These are phyloP conservation scores for Rhizopus microsporus DNA, from an alignment of 371 early-diverging fungal species.

Conservation along the genomic window DNA sequence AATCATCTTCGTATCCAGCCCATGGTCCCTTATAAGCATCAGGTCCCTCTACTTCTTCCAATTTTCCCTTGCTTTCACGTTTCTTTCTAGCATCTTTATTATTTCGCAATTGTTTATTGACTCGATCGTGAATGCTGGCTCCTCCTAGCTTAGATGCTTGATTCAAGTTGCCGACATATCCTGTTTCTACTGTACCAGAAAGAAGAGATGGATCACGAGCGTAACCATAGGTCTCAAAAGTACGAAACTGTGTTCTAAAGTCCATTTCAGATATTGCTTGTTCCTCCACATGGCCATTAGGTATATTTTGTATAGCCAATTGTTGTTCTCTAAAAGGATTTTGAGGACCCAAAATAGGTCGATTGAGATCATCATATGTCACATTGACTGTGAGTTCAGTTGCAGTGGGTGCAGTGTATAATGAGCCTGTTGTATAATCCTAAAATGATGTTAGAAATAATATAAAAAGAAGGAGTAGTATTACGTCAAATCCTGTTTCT, in stretches of 20 bases:
- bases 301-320: constrained; percentile 62
- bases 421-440: constrained; percentile 31
- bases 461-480: not conserved
- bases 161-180: constrained; percentile 72
- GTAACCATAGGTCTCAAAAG: constrained; percentile 81
- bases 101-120: constrained; percentile 48
- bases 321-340: constrained; percentile 67
- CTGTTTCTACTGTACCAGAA: constrained; percentile 57
- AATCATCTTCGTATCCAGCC: constrained; percentile 92
- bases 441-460: not conserved
- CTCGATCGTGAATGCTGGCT: constrained; percentile 56
- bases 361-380: constrained; percentile 71
- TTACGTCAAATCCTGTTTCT: constrained; percentile 74
- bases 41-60: constrained; percentile 75
- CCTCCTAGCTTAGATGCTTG: constrained; percentile 51
- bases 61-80: constrained; percentile 80
- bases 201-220: constrained; percentile 79
- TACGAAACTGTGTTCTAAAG: constrained; percentile 80
- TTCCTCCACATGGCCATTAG: constrained; percentile 83
- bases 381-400: constrained; percentile 77
- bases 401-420: constrained; percentile 67
- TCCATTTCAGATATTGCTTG: constrained; percentile 74
- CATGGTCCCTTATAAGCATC: constrained; percentile 91
- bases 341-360: constrained; percentile 72
- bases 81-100: constrained; percentile 61